Conservation (phyloP, 2,329 filamentous ascomycete genomes). For the Chaetoscypha palmicola region DNA sequence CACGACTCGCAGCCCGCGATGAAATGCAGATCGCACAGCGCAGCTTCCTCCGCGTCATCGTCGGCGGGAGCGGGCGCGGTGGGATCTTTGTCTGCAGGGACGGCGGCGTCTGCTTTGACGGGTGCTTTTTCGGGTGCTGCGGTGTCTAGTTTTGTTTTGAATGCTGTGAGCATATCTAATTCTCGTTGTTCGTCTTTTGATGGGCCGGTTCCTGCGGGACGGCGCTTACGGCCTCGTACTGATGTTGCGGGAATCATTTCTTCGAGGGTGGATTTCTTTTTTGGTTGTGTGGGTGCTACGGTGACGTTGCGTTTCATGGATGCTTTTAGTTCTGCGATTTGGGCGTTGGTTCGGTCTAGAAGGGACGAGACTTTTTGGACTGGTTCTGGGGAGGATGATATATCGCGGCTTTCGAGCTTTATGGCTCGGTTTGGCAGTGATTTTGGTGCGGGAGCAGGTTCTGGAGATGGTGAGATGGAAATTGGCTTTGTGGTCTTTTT, state of each 20-base stretch:
- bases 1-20: constrained; percentile 94
- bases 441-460: constrained; percentile 30
- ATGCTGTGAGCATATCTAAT: constrained; percentile 67
- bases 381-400: constrained; percentile 34
- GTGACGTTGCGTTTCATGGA: constrained; percentile 66
- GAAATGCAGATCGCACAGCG: constrained; percentile 88
- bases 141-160: constrained; percentile 67
- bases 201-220: constrained; percentile 47
- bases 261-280: constrained; percentile 62
- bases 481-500: constrained; percentile 27
- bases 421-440: constrained; percentile 24
- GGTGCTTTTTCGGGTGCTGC: constrained; percentile 37
- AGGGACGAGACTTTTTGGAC: constrained; percentile 34
- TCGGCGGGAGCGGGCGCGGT: no score
- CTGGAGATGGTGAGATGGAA: constrained; percentile 34
- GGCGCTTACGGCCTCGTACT: constrained; percentile 62
- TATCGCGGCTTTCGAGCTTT: constrained; percentile 29
- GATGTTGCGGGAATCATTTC: constrained; percentile 68
- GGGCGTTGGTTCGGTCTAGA: constrained; percentile 67
- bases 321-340: constrained; percentile 73
- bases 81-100: constrained; percentile 25
- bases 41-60: constrained; percentile 59
- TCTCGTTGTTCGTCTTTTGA: constrained; percentile 55
- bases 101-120: constrained; percentile 20
- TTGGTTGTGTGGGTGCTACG: constrained; percentile 44